Percentiles rank a stretch among this genome's conserved stretches.
Conservation (phyloP, 768 basidiomycete genomes). For the Xerocomellus chrysenteron region DNA sequence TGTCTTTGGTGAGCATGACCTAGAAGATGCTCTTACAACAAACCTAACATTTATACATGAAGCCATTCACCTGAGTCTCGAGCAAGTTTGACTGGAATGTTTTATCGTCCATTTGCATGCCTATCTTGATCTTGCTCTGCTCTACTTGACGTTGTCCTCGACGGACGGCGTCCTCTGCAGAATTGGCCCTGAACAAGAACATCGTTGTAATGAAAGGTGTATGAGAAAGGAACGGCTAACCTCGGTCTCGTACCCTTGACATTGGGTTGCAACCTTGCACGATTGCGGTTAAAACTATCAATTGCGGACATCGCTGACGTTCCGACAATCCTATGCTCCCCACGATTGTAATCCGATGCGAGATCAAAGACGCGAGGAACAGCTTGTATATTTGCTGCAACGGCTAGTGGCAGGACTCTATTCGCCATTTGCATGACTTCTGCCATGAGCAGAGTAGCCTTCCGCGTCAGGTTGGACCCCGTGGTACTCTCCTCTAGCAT, state of each 20-base stretch:
- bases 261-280: slow-evolving; percentile 62
- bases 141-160: slow-evolving; percentile 90
- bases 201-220: background rate
- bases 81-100: slow-evolving; percentile 82
- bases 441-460: slow-evolving; percentile 88
- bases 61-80: slow-evolving; percentile 71
- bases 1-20: slow-evolving; percentile 87
- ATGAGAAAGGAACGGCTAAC: slow-evolving; percentile 36
- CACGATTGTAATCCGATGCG: slow-evolving; percentile 77
- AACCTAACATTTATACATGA: background rate
- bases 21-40: slow-evolving; percentile 28
- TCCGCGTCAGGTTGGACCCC: slow-evolving; percentile 74
- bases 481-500: slow-evolving; percentile 82
- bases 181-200: slow-evolving; percentile 57
- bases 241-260: slow-evolving; percentile 62
- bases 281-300: slow-evolving; percentile 92
- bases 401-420: slow-evolving; percentile 73
- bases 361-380: slow-evolving; percentile 83
- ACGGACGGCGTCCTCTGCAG: slow-evolving; percentile 80
- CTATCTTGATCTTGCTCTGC: slow-evolving; percentile 83
- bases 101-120: slow-evolving; percentile 94
- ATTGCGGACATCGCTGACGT: slow-evolving; percentile 83
- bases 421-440: slow-evolving; percentile 90
- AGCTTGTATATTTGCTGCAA: slow-evolving; percentile 85
- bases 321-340: slow-evolving; percentile 78